These are phyloP conservation scores for Fraxinus quadrangulata DNA, from an alignment of 257 asterid genomes.

Conservation along the genomic window DNA sequence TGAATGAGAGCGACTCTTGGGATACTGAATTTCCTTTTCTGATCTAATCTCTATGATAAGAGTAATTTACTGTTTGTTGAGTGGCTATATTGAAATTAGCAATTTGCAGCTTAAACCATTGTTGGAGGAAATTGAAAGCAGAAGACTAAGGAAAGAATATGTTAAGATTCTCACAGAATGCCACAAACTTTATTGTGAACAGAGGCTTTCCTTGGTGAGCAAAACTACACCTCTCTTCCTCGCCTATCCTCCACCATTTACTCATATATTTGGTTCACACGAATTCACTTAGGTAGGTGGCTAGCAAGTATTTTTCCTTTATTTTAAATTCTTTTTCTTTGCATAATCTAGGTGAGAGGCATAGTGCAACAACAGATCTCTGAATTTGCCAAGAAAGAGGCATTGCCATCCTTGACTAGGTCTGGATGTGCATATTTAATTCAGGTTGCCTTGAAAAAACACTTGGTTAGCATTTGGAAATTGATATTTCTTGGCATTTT, in stretches of 20 bases:
- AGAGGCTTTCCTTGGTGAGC: slow-evolving; percentile 88
- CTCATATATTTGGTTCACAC: neutral
- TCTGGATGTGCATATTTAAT: slow-evolving; percentile 97
- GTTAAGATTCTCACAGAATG: slow-evolving; percentile 87
- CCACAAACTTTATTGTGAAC: slow-evolving; percentile 96
- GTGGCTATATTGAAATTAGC: slow-evolving; percentile 24
- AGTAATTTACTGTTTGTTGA: slow-evolving; percentile 6
- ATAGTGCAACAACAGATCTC: slow-evolving; percentile 89
- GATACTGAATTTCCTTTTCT: slow-evolving; percentile 5
- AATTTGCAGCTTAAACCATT: slow-evolving; percentile 87
- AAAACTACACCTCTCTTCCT: slow-evolving; percentile 20
- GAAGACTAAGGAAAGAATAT: slow-evolving; percentile 92
- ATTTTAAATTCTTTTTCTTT: slow-evolving; percentile 5
- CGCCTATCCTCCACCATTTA: neutral
- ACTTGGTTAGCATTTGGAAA: slow-evolving; percentile 5
- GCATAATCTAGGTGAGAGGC: slow-evolving; percentile 63
- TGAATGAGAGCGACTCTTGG: slow-evolving; percentile 19
- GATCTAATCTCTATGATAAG: slow-evolving; percentile 20
- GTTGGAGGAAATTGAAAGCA: slow-evolving; percentile 90
- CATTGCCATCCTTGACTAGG: slow-evolving; percentile 84
- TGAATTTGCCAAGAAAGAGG: slow-evolving; percentile 86
- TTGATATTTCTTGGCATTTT: slow-evolving; percentile 4
- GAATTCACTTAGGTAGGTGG: neutral
- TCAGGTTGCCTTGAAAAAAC: slow-evolving; percentile 63
- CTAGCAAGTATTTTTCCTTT: neutral